phyloP scores from a whole-genome alignment of 495 filamentous ascomycete genomes.

The Neurospora tetraspora region DNA sequence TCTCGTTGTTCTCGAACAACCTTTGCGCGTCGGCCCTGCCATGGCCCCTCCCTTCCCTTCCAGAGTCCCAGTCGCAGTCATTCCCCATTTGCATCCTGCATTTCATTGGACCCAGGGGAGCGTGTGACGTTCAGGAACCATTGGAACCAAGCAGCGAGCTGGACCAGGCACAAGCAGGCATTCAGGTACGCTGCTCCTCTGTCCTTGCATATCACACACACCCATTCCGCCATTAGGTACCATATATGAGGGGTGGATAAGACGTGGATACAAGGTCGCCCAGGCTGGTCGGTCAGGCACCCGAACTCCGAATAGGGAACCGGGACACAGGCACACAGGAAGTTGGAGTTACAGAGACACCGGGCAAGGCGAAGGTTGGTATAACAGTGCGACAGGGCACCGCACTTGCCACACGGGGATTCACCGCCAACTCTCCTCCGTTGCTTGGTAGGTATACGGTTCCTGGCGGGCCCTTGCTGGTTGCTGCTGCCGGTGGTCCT shows the following conservation, averaged over 20 bases:
- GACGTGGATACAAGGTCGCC: background rate
- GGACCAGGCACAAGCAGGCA: constrained; percentile 1
- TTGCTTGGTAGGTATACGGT: background rate
- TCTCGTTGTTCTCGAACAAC: background rate
- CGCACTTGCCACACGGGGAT: background rate
- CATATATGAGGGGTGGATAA: background rate
- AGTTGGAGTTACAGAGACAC: background rate
- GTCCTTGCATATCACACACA: background rate
- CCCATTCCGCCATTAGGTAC: background rate
- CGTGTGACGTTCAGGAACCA: constrained; percentile 1
- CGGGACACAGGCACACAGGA: background rate
- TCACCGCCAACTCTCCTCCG: background rate
- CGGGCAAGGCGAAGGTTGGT: background rate
- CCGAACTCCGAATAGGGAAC: background rate
- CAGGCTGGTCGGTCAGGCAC: background rate
- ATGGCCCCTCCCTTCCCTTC: background rate
- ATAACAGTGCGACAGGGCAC: background rate
- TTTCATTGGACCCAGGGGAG: background rate
- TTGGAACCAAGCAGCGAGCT: background rate
- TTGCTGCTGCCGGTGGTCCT: background rate
- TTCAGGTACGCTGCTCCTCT: constrained; percentile 1
- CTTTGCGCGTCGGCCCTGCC: no score
- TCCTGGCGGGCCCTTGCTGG: background rate
- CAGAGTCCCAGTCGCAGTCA: background rate
- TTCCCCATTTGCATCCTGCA: background rate